These are phyloP conservation scores for Protomyces arabidopsidicola DNA, from an alignment of 1,139 yeast species.

Conservation along the genomic window DNA sequence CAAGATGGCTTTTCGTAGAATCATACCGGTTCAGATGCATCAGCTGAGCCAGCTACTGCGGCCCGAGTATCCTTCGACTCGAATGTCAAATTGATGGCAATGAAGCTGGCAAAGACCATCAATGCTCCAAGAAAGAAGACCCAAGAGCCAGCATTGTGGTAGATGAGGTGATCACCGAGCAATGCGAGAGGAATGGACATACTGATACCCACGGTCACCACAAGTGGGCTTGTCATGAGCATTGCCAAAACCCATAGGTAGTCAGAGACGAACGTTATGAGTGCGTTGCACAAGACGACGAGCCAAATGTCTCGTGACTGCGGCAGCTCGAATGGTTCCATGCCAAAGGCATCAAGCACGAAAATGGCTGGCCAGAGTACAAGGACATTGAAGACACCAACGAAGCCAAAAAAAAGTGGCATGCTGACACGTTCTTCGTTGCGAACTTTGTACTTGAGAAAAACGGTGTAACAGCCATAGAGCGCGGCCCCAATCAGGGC, in stretches of 20 bases:
- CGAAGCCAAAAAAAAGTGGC: constrained; percentile 87
- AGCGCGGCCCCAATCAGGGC: constrained; percentile 80
- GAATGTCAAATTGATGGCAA: constrained; percentile 55
- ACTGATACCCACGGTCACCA: constrained; percentile 90
- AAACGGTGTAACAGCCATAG: constrained; percentile 87
- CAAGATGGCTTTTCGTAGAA: too few relatives aligned
- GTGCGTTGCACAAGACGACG: constrained; percentile 60
- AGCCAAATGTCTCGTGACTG: constrained; percentile 49
- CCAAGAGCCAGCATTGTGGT: constrained; percentile 56
- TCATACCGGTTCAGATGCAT: not conserved
- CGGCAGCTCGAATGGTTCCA: constrained; percentile 72
- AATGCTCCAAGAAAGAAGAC: constrained; percentile 73
- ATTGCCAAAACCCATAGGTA: constrained; percentile 96
- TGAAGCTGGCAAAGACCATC: constrained; percentile 74
- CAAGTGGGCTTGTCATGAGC: constrained; percentile 83
- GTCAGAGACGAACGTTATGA: constrained; percentile 78
- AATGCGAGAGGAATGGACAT: constrained; percentile 92
- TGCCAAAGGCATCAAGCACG: constrained; percentile 55
- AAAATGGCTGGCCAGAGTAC: constrained; percentile 80
- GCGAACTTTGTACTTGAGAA: constrained; percentile 66
- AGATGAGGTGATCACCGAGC: constrained; percentile 78
- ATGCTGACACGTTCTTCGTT: constrained; percentile 74
- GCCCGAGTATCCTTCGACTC: constrained; percentile 42
- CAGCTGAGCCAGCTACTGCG: not conserved
- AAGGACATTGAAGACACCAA: constrained; percentile 73